Base-by-base conservation (phyloP, 2,329 filamentous ascomycete genomes). In the Colletotrichum magnum region DNA sequence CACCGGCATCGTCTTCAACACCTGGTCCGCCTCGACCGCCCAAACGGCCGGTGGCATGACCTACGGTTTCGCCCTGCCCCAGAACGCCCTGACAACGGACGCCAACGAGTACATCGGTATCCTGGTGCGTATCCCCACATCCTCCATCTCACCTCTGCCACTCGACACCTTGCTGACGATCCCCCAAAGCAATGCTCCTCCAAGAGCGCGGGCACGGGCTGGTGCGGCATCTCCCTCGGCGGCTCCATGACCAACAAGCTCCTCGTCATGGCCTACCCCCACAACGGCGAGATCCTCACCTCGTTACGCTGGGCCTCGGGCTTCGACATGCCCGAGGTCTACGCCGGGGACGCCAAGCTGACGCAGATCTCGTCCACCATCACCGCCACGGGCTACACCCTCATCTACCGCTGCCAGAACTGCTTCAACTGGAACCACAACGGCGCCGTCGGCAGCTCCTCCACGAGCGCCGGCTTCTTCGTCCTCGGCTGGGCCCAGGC, bases 351-450 rank as follows among this genome's bases (percentile, higher is more conserved):
- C 71, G 89, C 90, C 9, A 88, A 83, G 41, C 76, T 93, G 47
- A 90, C 87, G 0, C 86, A 89, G 72, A 87, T 92, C 70, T 87
- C 86, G 15, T 85, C 86, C 15, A 84, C 80, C 28, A 81, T 92
- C 65, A 90, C 86, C 73, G 82, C 83, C 16, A 88, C 86, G 28
- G 81, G 87, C 72, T 93, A 88, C 77, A 86, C 86, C 53, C 75
- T 92, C 56, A 85, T 92, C n/a, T 93, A 91, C 80, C 85, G 88
- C 54, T 93, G 91, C 78, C 78, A 89, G 72, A 83, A 84, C 72
- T 90, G 88, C 76, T 80, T 88, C 24, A 74, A 81, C 1, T 90
- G 87, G 85, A 79, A 86, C 72, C 82, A 88, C 48, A 80, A 83
- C 28, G 85, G 84, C 4, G 79, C 80, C 43, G 79, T 77, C 1